Evolutionary conservation across 257 asterid species (phyloP), one percentile per base, ranked within the genome.

Genomic region (Verbascum thapsus): DNA sequence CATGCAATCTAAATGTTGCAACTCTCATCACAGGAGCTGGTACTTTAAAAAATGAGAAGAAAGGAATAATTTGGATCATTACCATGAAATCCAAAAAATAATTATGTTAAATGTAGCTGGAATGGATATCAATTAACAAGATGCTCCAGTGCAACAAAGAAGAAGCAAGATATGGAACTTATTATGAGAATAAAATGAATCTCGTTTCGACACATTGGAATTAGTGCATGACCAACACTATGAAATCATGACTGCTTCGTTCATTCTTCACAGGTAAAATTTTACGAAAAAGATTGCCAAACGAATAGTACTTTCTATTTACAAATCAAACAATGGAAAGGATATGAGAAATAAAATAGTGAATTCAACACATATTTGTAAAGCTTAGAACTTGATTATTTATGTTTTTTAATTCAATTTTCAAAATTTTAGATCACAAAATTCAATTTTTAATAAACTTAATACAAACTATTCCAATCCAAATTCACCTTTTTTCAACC

Each of bases 331-430:
- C 50, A 7, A 51, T 22, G 55, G 63, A 37, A 41, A 10, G 34
- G 47, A n/a, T 10, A 60, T 8, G 51, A 13, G 9, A 54, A 57
- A 57, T 8, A 18, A 16, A 52, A 30, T 15, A 41, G 20, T 47
- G 52, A 64, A 66, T 53, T 32, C 43, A 61, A 65, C 23, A 65
- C 6, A 55, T 58, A 34, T 32, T 37, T 15, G 39, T 39, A 49
- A 54, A n/a, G n/a, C n/a, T n/a, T n/a, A n/a, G n/a, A n/a, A n/a
- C n/a, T n/a, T n/a, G n/a, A n/a, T n/a, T n/a, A n/a, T n/a, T n/a
- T n/a, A n/a, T n/a, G n/a, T n/a, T n/a, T n/a, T n/a, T n/a, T n/a
- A n/a, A n/a, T n/a, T n/a, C n/a, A n/a, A n/a, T n/a, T n/a, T n/a
- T n/a, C n/a, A n/a, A n/a, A n/a, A n/a, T n/a, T n/a, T n/a, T n/a